Percentiles rank a stretch among this genome's conserved stretches.
These are phyloP conservation scores for Infundibulicybe gibba DNA, from an alignment of 768 basidiomycete species.

Conservation along the genomic window DNA sequence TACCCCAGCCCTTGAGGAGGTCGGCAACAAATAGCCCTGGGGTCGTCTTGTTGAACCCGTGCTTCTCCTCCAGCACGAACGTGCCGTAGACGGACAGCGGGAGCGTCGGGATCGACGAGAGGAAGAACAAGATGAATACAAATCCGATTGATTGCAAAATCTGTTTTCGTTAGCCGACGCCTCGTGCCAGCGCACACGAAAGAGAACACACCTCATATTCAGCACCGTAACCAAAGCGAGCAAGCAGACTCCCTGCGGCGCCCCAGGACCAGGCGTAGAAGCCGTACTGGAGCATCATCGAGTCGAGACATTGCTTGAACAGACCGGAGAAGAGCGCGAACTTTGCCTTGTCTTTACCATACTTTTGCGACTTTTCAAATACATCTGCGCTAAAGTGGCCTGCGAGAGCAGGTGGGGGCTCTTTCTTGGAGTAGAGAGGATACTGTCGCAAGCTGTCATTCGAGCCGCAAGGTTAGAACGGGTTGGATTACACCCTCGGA, in stretches of 20 bases:
- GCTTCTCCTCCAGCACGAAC: conserved; percentile 91
- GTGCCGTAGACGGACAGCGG: conserved; percentile 84
- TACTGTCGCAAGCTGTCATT: conserved; percentile 71
- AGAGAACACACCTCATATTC: conserved; percentile 66
- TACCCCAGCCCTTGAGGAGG: conserved; percentile 72
- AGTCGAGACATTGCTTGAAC: conserved; percentile 71
- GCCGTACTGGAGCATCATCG: conserved; percentile 66
- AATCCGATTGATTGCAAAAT: conserved; percentile 84
- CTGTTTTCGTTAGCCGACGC: conserved; percentile 32
- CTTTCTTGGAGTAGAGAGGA: conserved; percentile 73
- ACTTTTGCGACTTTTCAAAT: conserved; percentile 87
- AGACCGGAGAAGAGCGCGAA: conserved; percentile 74
- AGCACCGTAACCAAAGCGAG: conserved; percentile 59
- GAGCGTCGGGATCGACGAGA: conserved; percentile 65
- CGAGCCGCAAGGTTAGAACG: not conserved
- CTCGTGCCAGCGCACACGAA: not conserved
- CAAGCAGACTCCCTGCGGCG: conserved; percentile 44
- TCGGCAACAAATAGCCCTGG: conserved; percentile 73
- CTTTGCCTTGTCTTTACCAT: conserved; percentile 87
- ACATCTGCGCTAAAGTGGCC: conserved; percentile 63
- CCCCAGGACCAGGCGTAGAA: conserved; percentile 85
- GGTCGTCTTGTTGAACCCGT: conserved; percentile 97
- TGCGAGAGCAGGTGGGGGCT: conserved; percentile 69
- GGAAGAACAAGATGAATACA: conserved; percentile 58
- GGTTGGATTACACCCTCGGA: conserved; percentile 4